Percentiles rank a stretch among this genome's conserved stretches.
These are phyloP conservation scores for Lactuca saligna DNA, from an alignment of 129 eudicot species.

Conservation along the genomic window DNA sequence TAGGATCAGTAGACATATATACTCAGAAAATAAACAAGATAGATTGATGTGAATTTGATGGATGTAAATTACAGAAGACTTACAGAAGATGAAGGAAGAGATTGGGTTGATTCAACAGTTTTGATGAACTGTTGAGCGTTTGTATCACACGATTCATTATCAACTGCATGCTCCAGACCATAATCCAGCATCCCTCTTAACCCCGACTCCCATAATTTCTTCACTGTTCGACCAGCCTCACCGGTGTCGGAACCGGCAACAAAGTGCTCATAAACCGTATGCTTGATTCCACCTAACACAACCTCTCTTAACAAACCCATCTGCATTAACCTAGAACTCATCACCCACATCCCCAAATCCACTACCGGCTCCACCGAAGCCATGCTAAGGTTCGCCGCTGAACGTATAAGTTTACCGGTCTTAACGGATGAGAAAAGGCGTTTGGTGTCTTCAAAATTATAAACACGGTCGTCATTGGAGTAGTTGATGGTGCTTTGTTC, in stretches of 20 bases:
- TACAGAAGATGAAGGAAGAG: conserved; percentile 60
- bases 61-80: conserved; percentile 3
- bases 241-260: conserved; percentile 60
- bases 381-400: conserved; percentile 46
- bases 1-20: not conserved
- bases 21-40: not conserved
- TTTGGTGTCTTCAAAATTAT: conserved; percentile 52
- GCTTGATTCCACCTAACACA: conserved; percentile 39
- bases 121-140: conserved; percentile 47
- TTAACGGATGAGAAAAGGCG: conserved; percentile 55
- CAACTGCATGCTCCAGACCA: conserved; percentile 81
- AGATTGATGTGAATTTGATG: too few species aligned
- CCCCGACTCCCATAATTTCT: conserved; percentile 56
- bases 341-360: conserved; percentile 74
- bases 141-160: conserved; percentile 66
- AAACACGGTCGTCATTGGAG: conserved; percentile 17
- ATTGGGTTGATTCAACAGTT: conserved; percentile 58
- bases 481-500: conserved; percentile 3
- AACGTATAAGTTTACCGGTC: conserved; percentile 46
- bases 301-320: conserved; percentile 34
- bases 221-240: conserved; percentile 58
- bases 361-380: conserved; percentile 64
- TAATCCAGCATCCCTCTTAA: conserved; percentile 80
- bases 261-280: conserved; percentile 72
- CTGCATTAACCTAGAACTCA: conserved; percentile 62